Base-by-base conservation (phyloP, 1,139 yeast species). In the Pichia sp. region DNA sequence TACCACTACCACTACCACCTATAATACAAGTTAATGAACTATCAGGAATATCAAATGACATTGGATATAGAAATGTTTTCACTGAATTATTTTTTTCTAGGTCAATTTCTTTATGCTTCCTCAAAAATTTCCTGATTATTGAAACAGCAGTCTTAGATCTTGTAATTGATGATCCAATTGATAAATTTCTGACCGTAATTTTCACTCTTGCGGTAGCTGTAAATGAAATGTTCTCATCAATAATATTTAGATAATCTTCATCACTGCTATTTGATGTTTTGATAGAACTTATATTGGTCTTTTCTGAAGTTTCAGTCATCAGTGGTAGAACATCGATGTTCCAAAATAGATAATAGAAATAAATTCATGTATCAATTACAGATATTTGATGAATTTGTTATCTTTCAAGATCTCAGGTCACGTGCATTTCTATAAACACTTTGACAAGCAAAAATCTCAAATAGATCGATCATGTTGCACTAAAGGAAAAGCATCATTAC, bases 1-100 rank as follows among this genome's bases (percentile, higher is more conserved):
- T 86, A 5, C 95, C 95, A 6, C 88, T 77, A 0, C 95, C 95
- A 0, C 93, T 79, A 0, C 93, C 89, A 3, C 94, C 94, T 66
- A 83, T 72, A 23, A 84, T 79, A 5, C 91, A 91, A 63, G 81
- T 69, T 49, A 74, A 61, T 36, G 71, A 66, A 31, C 74, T 78
- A 2, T 67, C 52, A 0, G 73, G 71, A 10, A 82, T 65, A 40
- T 76, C 75, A 46, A 81, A 71, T 3, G 79, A 72, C 30, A 81
- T 64, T 41, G 73, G 54, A 23, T 67, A 54, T 8, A 71, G 54
- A 20, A 71, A 62, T 1, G 53, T 46, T 36, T 57, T 61, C 3
- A 43, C 28, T 3, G 41, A 23, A 12, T 31, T 35, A 28, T 47
- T 48, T 8, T 44, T 31, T 36, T 54, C 59, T 3, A 50, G 42